These are phyloP conservation scores for Salvia sclarea DNA, from an alignment of 305 asterid genomes.

Conservation along the genomic window DNA sequence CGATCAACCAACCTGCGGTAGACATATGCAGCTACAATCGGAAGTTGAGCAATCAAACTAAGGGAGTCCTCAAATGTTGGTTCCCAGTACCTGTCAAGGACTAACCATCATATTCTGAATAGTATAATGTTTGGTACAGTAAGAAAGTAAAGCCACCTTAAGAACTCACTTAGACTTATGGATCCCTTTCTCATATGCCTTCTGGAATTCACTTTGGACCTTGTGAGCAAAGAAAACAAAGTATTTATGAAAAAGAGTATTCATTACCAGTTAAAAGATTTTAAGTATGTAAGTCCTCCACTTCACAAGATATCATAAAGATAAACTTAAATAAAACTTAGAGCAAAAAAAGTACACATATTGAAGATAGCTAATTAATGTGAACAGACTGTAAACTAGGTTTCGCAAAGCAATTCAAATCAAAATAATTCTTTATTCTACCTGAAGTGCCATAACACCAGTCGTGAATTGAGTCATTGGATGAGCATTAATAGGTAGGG, in stretches of 20 bases:
- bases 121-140: background rate
- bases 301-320: background rate
- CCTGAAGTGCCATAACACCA: constrained; percentile 80
- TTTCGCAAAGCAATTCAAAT: constrained; percentile 18
- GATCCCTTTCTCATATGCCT: constrained; percentile 88
- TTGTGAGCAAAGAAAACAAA: constrained; percentile 35
- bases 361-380: background rate
- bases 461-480: constrained; percentile 95
- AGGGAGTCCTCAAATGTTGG: constrained; percentile 82
- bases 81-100: constrained; percentile 67
- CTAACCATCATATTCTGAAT: constrained; percentile 32
- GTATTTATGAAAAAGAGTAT: constrained; percentile 17
- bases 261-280: constrained; percentile 10
- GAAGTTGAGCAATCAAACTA: constrained; percentile 83
- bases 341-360: background rate
- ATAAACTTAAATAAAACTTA: background rate
- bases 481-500: constrained; percentile 76
- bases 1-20: constrained; percentile 69
- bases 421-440: constrained; percentile 32
- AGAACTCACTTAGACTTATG: constrained; percentile 76
- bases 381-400: constrained; percentile 14
- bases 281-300: constrained; percentile 3
- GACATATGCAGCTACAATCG: constrained; percentile 69
- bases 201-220: constrained; percentile 87
- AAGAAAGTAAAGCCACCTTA: constrained; percentile 4